Conservation (phyloP, 305 asterid species). For the Rubia balearica region DNA sequence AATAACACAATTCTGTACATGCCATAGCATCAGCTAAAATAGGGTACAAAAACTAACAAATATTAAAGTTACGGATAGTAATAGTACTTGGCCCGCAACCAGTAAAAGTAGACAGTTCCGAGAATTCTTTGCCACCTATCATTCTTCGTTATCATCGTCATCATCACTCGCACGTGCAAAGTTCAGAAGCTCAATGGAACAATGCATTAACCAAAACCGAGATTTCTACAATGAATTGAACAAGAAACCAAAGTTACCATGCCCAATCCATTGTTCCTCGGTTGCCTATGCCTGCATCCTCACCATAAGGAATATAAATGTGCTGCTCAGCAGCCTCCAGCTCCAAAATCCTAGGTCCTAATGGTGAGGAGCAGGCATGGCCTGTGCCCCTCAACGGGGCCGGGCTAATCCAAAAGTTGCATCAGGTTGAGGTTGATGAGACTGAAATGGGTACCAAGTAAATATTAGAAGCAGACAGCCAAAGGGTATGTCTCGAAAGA, state of each 20-base stretch:
- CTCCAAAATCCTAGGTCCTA: constrained; percentile 14
- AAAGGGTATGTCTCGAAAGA: not conserved
- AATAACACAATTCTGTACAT: not conserved
- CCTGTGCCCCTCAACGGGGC: constrained; percentile 99
- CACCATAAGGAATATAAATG: constrained; percentile 10
- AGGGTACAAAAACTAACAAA: not conserved
- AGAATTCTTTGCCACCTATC: constrained; percentile 25
- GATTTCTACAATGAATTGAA: constrained; percentile 10
- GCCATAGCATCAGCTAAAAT: not conserved
- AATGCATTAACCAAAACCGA: constrained; percentile 31
- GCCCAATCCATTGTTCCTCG: constrained; percentile 49
- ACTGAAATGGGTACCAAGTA: constrained; percentile 33
- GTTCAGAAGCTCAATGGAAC: constrained; percentile 38
- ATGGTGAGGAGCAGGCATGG: constrained; percentile 91
- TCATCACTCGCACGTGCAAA: constrained; percentile 27
- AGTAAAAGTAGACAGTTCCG: constrained; percentile 28
- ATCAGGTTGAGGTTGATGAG: constrained; percentile 81
- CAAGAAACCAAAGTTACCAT: constrained; percentile 7
- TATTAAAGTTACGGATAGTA: not conserved
- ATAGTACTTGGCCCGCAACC: constrained; percentile 18
- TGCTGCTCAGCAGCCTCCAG: constrained; percentile 20
- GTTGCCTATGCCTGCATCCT: constrained; percentile 94
- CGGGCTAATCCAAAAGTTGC: constrained; percentile 94
- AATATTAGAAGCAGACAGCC: not conserved
- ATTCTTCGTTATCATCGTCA: constrained; percentile 37